These are phyloP conservation scores for Rhododendron kiyosumense DNA, from an alignment of 148 eudicot species.

Conservation along the genomic window DNA sequence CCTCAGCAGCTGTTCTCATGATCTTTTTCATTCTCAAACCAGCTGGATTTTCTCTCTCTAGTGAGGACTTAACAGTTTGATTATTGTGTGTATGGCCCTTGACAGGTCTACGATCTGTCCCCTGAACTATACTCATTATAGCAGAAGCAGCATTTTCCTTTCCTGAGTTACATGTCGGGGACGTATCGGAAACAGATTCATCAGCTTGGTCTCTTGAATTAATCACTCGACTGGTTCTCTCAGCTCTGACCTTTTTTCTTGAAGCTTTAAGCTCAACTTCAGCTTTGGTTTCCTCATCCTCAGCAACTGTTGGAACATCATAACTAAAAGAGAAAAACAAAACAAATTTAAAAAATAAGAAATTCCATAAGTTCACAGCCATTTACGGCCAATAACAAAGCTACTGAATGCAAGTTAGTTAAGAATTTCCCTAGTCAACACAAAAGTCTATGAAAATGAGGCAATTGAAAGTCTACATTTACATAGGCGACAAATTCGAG, in stretches of 20 bases:
- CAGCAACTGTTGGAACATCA: slow-evolving; percentile 29
- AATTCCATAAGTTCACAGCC: not conserved
- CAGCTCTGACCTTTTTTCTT: slow-evolving; percentile 38
- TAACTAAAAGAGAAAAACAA: not conserved
- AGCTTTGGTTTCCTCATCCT: slow-evolving; percentile 33
- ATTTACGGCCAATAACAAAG: not conserved
- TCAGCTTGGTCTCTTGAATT: slow-evolving; percentile 28
- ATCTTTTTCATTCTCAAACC: slow-evolving; percentile 79
- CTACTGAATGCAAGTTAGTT: not conserved
- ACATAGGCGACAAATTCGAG: not conserved
- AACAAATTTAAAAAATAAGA: not conserved
- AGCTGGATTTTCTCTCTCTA: slow-evolving; percentile 47
- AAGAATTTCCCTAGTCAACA: not conserved
- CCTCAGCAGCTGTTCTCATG: slow-evolving; percentile 63
- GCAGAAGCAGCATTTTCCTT: slow-evolving; percentile 32
- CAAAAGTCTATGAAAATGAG: not conserved
- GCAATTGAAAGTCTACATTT: not conserved
- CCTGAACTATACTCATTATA: slow-evolving; percentile 76
- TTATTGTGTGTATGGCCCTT: slow-evolving; percentile 26
- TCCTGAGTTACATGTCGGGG: slow-evolving; percentile 11
- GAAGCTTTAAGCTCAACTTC: slow-evolving; percentile 28
- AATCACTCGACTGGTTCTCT: slow-evolving; percentile 19
- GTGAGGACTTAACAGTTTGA: slow-evolving; percentile 25
- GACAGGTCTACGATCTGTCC: slow-evolving; percentile 26
- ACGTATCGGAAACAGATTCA: slow-evolving; percentile 23